Evolutionary conservation across 116 monocot species (phyloP), one percentile per base, ranked within the genome.

Genomic region (Iris pallida): DNA sequence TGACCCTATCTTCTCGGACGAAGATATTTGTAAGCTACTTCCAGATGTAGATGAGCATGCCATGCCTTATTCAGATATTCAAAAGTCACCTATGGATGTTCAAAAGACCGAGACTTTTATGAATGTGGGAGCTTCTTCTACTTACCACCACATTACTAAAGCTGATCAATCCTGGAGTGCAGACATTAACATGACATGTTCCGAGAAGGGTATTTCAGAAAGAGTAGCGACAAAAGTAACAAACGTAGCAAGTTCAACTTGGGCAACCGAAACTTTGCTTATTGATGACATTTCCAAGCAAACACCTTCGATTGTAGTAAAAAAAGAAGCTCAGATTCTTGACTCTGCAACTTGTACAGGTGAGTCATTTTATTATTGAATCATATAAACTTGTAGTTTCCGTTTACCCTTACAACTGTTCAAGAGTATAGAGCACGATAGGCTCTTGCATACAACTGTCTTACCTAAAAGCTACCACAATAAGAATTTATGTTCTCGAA

Each of bases 211-310:
- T 42, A 13, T 16, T 70, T 8, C 18, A 6, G 62, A 60, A 57
- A 61, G 1, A 43, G 0, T 42, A 47, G 19, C 65, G 16, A 70
- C 48, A 70, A 83, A 61, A 18, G 59, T 19, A 15, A 48, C 66
- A 42, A 45, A 60, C 12, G 47, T 56, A 42, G 16, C 65, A 65
- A 69, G 43, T 65, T 65, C 75, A 17, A 75, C 47, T 14, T 65
- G 69, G 73, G 49, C 12, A 20, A 76, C 70, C 16, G 84, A 81
- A 68, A 64, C 62, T 53, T 13, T 78, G 41, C 18, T 64, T 63
- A 76, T 70, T 43, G 76, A 71, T 74, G 72, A 51, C 63, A 81
- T 74, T 20, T 53, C 66, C 20, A 68, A 76, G 56, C 51, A 75
- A 60, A 49, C 19, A 16, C 69, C 63, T 68, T 52, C 45, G 17